phyloP scores from a whole-genome alignment of 139 green algal genomes.

The Chlamydomonas eustigma region DNA sequence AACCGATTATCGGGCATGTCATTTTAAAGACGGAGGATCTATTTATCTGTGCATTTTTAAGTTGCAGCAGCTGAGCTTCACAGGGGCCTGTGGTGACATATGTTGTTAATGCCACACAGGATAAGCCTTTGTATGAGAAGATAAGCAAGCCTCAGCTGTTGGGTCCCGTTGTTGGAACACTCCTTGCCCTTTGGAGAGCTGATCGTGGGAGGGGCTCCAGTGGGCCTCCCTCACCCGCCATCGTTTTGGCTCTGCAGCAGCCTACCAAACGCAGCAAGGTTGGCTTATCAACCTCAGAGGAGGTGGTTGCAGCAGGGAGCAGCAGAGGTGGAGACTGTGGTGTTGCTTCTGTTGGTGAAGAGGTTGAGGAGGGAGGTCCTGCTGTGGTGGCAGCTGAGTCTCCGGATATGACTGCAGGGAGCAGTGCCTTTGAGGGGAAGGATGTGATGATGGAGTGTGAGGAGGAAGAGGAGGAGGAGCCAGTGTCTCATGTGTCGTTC shows the following conservation, averaged over 20 bases:
- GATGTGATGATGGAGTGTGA: not conserved
- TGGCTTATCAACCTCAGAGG: not conserved
- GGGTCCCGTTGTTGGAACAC: conserved; percentile 49
- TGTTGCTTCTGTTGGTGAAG: not conserved
- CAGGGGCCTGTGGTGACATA: too few species aligned
- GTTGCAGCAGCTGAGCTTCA: too few species aligned
- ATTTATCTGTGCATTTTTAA: too few species aligned
- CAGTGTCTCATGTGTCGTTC: not conserved
- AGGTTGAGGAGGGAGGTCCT: not conserved
- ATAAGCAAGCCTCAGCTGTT: conserved; percentile 38
- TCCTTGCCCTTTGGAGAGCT: conserved; percentile 45
- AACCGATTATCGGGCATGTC: too few species aligned
- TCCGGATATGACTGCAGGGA: not conserved
- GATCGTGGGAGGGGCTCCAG: not conserved
- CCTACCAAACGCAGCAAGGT: not conserved
- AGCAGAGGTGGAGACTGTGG: not conserved
- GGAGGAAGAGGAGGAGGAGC: not conserved
- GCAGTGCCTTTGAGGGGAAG: not conserved
- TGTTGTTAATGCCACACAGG: too few species aligned
- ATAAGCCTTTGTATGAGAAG: conserved; percentile 27
- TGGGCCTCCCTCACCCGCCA: not conserved
- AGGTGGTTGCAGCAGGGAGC: not conserved
- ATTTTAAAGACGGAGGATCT: too few species aligned
- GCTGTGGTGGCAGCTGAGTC: not conserved
- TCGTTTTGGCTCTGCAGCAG: not conserved